Evolutionary conservation across 306 rosid species (phyloP).

Genomic region (Bauhinia variegata): DNA sequence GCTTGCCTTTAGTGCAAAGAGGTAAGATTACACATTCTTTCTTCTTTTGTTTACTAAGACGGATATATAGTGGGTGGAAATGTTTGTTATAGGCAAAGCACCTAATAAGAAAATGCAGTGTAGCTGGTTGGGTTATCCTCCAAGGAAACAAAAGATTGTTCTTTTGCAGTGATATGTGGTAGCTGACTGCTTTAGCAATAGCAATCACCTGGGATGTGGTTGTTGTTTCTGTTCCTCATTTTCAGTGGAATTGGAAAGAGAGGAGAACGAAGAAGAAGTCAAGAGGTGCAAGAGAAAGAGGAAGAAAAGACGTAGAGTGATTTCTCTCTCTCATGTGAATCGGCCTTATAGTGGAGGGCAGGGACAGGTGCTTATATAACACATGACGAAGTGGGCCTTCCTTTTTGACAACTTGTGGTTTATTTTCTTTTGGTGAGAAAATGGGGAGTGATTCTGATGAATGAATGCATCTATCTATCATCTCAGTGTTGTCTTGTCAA

Average conservation of each 20-base stretch:
- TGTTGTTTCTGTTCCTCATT: constrained; percentile 47
- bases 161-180: constrained; percentile 15
- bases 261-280: constrained; percentile 18
- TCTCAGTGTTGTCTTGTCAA: constrained; percentile 88
- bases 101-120: constrained; percentile 35
- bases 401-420: constrained; percentile 15
- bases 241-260: constrained; percentile 41
- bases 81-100: constrained; percentile 28
- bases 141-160: constrained; percentile 23
- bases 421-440: constrained; percentile 37
- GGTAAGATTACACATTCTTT: constrained; percentile 27
- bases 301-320: constrained; percentile 29
- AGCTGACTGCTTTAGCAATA: constrained; percentile 15
- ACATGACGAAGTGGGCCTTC: background rate
- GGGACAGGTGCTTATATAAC: constrained; percentile 51
- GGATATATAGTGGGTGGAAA: constrained; percentile 27
- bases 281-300: constrained; percentile 22
- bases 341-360: background rate
- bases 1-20: constrained; percentile 36
- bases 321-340: background rate
- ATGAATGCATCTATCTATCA: constrained; percentile 81
- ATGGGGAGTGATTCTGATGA: constrained; percentile 60
- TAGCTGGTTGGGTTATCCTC: constrained; percentile 9
- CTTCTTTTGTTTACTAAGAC: constrained; percentile 22
- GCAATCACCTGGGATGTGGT: constrained; percentile 42